Base-by-base conservation (phyloP, 352 stramenopile genomes). In the Globisporangium nunn region DNA sequence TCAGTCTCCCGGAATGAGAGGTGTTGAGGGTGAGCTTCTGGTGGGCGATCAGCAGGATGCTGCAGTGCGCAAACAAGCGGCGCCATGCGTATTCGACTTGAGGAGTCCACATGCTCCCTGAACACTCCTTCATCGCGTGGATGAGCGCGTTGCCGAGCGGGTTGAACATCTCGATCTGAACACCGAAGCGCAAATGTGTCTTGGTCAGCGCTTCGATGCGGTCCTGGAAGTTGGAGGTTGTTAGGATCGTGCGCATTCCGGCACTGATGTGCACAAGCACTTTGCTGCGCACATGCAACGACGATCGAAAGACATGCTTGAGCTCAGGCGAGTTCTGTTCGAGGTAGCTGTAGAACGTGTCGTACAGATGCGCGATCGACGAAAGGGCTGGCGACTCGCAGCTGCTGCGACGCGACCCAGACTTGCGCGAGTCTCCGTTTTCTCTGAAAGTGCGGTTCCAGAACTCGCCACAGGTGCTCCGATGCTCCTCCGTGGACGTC, bases 201-300 rank as follows among this genome's bases (percentile, higher is more conserved):
- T 79, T 93, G 3, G 88, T 74, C 28, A 80, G 62, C 56, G 65
- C 59, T 12, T 91, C 61, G 57, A 97, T 69, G 46, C 87, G 69
- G 30, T 90, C 70, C 3, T 79, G 72, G 12, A 97, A 65, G 14
- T 78, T 82, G n/a, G 79, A 59, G 3, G 63, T 58, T 1, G 59
- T 50, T 1, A 81, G 61, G 23, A 85, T 68, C 10, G 63, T 58
- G 35, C 68, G 66, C 64, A 85, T 80, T 12, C 72, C 74, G 1
- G 70, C 68, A 58, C 74, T 85, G 66, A 98, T 97, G 67, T 97
- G 95, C 0, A 92, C 62, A 0, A 98, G 65, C 30, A 98, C 72
- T 31, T 85, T 95, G 77, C 87, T 90, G 33, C 72, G 70, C 30
- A 96, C 74, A 28, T 69, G 63, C 54, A 81, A 62, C 11, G 74